A percentile compares a stretch with the other conserved stretches of the same genome.
Conservation (phyloP, 1,284 basidiomycete species). For the Ustilago crameri region DNA sequence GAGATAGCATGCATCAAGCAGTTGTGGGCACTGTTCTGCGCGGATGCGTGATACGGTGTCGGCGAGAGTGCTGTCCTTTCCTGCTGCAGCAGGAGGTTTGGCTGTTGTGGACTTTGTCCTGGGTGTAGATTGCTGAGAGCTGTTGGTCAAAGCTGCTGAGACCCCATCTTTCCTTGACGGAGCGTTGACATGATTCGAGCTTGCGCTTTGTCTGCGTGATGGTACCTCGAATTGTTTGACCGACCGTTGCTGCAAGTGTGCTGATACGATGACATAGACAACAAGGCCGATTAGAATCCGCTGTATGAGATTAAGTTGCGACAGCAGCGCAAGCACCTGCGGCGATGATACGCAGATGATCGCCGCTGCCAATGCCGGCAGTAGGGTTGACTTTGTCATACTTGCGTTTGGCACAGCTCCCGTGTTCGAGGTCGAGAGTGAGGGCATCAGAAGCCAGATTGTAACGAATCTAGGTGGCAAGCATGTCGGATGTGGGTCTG, state of each 20-base stretch:
- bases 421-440: background rate
- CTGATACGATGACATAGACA: slow-evolving; percentile 17
- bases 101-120: background rate
- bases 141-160: background rate
- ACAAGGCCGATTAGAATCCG: slow-evolving; percentile 1
- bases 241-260: slow-evolving; percentile 19
- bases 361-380: slow-evolving; percentile 3
- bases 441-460: background rate
- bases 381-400: background rate
- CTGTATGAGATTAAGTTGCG: slow-evolving; percentile 5
- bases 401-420: background rate
- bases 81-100: background rate
- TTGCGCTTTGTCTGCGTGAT: background rate
- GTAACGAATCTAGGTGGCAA: background rate
- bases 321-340: slow-evolving; percentile 11
- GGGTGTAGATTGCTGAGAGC: background rate
- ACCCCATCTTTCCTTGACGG: background rate
- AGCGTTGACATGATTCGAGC: background rate
- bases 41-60: slow-evolving; percentile 18
- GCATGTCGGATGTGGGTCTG: background rate
- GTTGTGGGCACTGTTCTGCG: slow-evolving; percentile 31
- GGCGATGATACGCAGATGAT: slow-evolving; percentile 7
- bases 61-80: slow-evolving; percentile 1
- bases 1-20: slow-evolving; percentile 57
- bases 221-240: slow-evolving; percentile 14